These are phyloP conservation scores for Exophiala mesophila DNA, from an alignment of 2,329 filamentous ascomycete species.

Conservation along the genomic window DNA sequence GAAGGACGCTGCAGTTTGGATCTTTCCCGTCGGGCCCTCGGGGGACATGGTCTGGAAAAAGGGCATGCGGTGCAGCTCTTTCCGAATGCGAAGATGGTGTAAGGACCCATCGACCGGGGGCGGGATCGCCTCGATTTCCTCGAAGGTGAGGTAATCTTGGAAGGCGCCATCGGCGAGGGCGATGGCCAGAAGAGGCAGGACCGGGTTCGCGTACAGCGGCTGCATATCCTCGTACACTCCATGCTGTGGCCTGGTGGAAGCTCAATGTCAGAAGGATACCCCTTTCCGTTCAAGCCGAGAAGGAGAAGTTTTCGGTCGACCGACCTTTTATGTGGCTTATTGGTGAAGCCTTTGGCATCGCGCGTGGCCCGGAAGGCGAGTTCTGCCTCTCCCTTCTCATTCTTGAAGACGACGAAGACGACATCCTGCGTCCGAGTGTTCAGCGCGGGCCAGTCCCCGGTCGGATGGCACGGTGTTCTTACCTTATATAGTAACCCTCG, in stretches of 20 bases:
- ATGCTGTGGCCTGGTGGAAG: constrained; percentile 21
- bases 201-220: constrained; percentile 20
- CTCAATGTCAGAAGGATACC: constrained; percentile 7
- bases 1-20: constrained; percentile 18
- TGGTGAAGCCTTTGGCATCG: constrained; percentile 20
- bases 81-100: constrained; percentile 16
- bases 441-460: constrained; percentile 3
- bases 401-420: constrained; percentile 23
- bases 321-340: constrained; percentile 22
- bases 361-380: constrained; percentile 15
- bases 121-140: constrained; percentile 24
- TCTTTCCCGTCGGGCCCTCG: constrained; percentile 16
- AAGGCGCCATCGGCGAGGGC: constrained; percentile 23
- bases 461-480: constrained; percentile 4
- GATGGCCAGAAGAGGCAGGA: constrained; percentile 21
- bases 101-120: constrained; percentile 17
- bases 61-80: constrained; percentile 18
- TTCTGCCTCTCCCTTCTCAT: constrained; percentile 21
- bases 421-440: constrained; percentile 11
- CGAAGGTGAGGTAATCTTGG: constrained; percentile 20
- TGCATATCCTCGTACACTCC: constrained; percentile 26
- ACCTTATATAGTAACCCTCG: constrained; percentile 21
- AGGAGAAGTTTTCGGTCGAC: constrained; percentile 6
- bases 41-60: constrained; percentile 24
- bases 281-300: constrained; percentile 7